Conservation (phyloP, 805 yeast genomes). For the Ogataea populi-albae region DNA sequence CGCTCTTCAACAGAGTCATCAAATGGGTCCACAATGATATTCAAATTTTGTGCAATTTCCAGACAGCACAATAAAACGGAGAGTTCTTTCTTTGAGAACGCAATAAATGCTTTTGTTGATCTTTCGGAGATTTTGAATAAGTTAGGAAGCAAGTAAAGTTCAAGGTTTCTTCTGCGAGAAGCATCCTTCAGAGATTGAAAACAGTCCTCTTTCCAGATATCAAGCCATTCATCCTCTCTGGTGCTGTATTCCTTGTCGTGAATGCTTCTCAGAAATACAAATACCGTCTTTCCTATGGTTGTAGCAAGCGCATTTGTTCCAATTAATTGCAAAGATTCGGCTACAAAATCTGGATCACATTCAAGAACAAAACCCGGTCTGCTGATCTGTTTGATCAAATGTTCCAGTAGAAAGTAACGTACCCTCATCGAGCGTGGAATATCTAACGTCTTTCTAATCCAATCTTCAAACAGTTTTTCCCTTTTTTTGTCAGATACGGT, state of each 20-base stretch:
- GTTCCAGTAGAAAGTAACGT: conserved; percentile 58
- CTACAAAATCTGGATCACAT: conserved; percentile 45
- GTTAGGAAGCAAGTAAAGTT: conserved; percentile 58
- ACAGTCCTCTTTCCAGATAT: conserved; percentile 47
- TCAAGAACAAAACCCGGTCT: conserved; percentile 39
- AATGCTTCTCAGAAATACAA: conserved; percentile 36
- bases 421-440: conserved; percentile 55
- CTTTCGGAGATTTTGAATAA: conserved; percentile 52
- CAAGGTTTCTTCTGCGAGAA: conserved; percentile 44
- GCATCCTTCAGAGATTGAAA: conserved; percentile 33
- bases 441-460: conserved; percentile 45
- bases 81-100: conserved; percentile 24
- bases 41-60: conserved; percentile 61
- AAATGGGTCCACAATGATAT: conserved; percentile 50
- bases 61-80: conserved; percentile 51
- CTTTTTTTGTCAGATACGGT: conserved; percentile 9
- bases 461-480: conserved; percentile 33
- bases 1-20: conserved; percentile 26
- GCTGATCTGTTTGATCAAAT: conserved; percentile 48
- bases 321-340: conserved; percentile 47
- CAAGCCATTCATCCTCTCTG: conserved; percentile 43
- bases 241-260: conserved; percentile 21
- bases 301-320: conserved; percentile 62
- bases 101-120: conserved; percentile 33
- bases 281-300: conserved; percentile 58